Base-by-base conservation (phyloP, 169 alveolate species). In the Plasmodium adleri region DNA sequence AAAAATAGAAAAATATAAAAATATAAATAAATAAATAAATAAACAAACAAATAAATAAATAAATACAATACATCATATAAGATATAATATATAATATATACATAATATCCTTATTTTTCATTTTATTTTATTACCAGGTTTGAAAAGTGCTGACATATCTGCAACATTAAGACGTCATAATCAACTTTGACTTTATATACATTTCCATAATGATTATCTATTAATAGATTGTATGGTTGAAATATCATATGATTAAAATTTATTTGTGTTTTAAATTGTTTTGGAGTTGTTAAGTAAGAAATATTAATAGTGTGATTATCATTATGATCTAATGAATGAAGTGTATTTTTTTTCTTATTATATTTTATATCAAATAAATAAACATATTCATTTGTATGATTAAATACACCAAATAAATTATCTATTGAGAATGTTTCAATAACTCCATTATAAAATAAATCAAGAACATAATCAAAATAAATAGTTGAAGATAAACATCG, bases 121-220 rank as follows among this genome's bases (percentile, higher is more conserved):
- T 32, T 32, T 15, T 22, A 47, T 22, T 22, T 2, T 49, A 58
- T 39, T n/a, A 80, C 90, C 90, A 80, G 20, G n/a, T 68, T 80
- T 6, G 90, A 70, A 39, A 80, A 80, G 39, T 80, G 72, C 63
- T 80, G 90, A n/a, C 90, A 80, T n/a, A 80, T 80, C 49, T 80
- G 90, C 0, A 80, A 50, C 90, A 80, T 80, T 1, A 80, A 26
- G 7, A 80, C 8, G 39, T 80, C 90, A 45, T 80, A 80, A 45
- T 80, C 90, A 12, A 80, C 26, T 9, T 28, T 22, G 9, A 80
- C 24, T 20, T 56, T 80, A 63, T 80, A 67, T 0, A 80, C 70
- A 52, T 80, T 80, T 1, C 90, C 90, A 59, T 67, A 68, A 6
- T 80, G 90, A n/a, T 67, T 49, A 39, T 80, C 90, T 12, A 80